Evolutionary conservation across 768 basidiomycete genomes (phyloP).

Genomic region (Suillus paluster): DNA sequence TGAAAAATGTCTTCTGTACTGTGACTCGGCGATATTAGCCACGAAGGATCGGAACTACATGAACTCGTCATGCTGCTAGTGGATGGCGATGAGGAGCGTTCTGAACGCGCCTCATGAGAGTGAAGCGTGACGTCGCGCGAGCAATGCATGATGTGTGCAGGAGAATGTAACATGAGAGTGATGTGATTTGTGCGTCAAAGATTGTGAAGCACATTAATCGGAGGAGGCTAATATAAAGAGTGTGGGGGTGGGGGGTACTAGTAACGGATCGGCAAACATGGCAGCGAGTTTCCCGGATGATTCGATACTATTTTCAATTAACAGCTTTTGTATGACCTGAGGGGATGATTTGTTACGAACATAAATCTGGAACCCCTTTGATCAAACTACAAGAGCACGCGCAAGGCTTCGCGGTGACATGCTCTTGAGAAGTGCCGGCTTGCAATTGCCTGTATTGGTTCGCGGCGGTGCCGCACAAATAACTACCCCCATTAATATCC

Average conservation of each 20-base stretch:
- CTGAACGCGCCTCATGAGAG: not conserved
- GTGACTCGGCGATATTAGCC: constrained; percentile 20
- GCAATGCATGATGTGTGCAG: constrained; percentile 11
- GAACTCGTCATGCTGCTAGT: not conserved
- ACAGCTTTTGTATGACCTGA: not conserved
- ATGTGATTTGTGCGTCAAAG: constrained; percentile 9
- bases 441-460: constrained; percentile 16
- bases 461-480: constrained; percentile 19
- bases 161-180: constrained; percentile 21
- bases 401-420: constrained; percentile 11
- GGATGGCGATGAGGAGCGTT: not conserved
- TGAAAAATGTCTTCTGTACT: constrained; percentile 58
- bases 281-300: constrained; percentile 26
- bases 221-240: constrained; percentile 29
- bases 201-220: constrained; percentile 3
- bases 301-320: too few species aligned
- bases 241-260: constrained; percentile 10
- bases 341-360: constrained; percentile 14
- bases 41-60: not conserved
- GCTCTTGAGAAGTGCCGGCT: constrained; percentile 12
- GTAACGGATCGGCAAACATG: constrained; percentile 23
- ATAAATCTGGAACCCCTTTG: not conserved
- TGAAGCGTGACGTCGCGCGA: constrained; percentile 6
- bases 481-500: not conserved
- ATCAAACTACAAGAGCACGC: not conserved